phyloP scores from a whole-genome alignment of 257 asterid species.

The Euphrasia confusa region DNA sequence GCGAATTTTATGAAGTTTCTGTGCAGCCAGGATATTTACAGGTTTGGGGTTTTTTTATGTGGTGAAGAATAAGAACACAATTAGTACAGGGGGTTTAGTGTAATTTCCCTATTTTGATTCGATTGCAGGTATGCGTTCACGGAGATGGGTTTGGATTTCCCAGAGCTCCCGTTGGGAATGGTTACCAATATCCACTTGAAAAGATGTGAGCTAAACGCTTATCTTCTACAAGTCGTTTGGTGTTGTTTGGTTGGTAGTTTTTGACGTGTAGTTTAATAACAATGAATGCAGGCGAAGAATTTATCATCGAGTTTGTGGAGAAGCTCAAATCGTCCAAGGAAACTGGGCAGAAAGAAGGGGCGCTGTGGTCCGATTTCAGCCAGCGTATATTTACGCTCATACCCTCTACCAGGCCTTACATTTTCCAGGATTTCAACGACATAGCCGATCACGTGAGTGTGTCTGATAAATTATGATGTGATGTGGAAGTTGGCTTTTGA shows the following conservation, averaged over 20 bases:
- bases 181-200: conserved; percentile 54
- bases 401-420: conserved; percentile 66
- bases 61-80: neutral
- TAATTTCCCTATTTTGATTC: neutral
- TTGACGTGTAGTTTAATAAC: neutral
- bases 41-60: conserved; percentile 33
- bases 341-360: conserved; percentile 31
- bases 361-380: conserved; percentile 61
- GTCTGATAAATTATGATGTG: neutral
- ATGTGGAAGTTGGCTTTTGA: neutral
- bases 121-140: conserved; percentile 66
- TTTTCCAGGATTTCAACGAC: conserved; percentile 43
- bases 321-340: conserved; percentile 26
- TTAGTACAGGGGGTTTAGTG: neutral
- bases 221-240: neutral
- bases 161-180: conserved; percentile 87
- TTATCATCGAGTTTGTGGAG: conserved; percentile 36
- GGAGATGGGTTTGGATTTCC: conserved; percentile 78
- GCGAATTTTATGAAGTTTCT: conserved; percentile 71
- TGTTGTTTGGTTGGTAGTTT: neutral
- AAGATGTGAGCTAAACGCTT: conserved; percentile 40
- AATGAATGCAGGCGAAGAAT: conserved; percentile 54
- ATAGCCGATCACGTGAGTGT: conserved; percentile 71
- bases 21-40: conserved; percentile 76
- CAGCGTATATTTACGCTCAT: conserved; percentile 67